Base-by-base conservation (phyloP, 768 basidiomycete genomes). In the Termitomyces sp. region DNA sequence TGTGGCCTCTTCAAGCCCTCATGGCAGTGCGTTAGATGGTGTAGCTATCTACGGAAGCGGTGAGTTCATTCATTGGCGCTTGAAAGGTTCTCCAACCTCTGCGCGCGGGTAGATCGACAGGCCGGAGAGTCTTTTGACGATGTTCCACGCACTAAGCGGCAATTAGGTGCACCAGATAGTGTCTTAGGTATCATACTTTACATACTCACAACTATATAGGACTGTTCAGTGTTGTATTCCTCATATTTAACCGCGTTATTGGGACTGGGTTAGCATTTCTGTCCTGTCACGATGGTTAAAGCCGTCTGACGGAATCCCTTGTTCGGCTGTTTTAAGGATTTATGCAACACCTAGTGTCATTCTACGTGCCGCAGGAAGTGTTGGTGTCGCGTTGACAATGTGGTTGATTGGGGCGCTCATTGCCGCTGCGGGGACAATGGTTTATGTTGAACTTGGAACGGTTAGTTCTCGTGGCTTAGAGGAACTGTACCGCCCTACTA, bases 211-310 rank as follows among this genome's bases (percentile, higher is more conserved):
- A 49, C 6, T 16, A 30, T 6, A 22, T 51, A 81, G 81, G 82
- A 7, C 65, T 81, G 6, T 67, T 79, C 47, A 87, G 83, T 59
- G 82, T 85, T 4, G 70, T 82, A 2, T 85, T 82, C 62, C 80
- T 91, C 45, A 85, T 91, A 39, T 88, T 89, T 75, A 91, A 91
- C 66, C 80, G 85, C 31, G 78, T 88, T n/a, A 86, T 89, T 33
- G 88, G 88, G 20, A 84, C 87, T 20, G 87, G 88, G 88, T 53
- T 30, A 24, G 52, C 24, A 18, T 41, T 16, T 86, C 58, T 33
- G 73, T 68, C 41, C 8, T 39, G 6, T 24, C 22, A 36, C 4
- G 20, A 51, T 22, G 34, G 9, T 4, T 27, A n/a, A n/a, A 30
- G 24, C 24, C 12, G 24, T 52, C 18, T 36, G 34, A 55, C 18